A percentile compares a stretch with the other conserved stretches of the same genome.
These are phyloP conservation scores for Pseudogymnoascus sp. DNA, from an alignment of 2,329 filamentous ascomycete genomes.

Conservation along the genomic window DNA sequence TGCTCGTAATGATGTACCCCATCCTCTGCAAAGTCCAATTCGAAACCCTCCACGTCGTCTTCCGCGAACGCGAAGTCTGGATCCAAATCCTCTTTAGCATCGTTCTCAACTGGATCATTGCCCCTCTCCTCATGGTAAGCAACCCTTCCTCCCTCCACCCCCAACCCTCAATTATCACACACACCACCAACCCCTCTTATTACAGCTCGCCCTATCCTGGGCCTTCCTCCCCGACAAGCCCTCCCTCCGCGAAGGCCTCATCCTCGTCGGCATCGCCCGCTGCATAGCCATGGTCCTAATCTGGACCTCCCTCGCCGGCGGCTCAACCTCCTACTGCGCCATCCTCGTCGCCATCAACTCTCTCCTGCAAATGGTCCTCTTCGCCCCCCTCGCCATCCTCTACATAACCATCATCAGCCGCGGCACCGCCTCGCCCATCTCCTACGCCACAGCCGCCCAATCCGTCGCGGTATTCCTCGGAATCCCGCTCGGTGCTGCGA, in stretches of 20 bases:
- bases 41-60: conserved; percentile 61
- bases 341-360: conserved; percentile 70
- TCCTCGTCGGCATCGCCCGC: conserved; percentile 73
- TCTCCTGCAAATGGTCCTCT: conserved; percentile 64
- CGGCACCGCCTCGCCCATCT: conserved; percentile 3
- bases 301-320: conserved; percentile 44
- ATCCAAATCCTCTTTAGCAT: conserved; percentile 71
- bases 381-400: conserved; percentile 54
- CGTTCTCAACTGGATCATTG: conserved; percentile 75
- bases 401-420: conserved; percentile 62
- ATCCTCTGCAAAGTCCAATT: conserved; percentile 81
- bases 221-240: conserved; percentile 53
- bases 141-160: no score
- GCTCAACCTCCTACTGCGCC: conserved; percentile 49
- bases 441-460: background rate
- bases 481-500: conserved; percentile 70
- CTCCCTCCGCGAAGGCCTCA: conserved; percentile 56
- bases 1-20: conserved; percentile 91
- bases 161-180: no score
- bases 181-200: no score
- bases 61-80: conserved; percentile 58
- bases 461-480: conserved; percentile 40
- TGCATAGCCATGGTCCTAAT: conserved; percentile 89
- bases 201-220: conserved; percentile 40
- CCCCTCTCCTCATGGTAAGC: conserved; percentile 63